Percentiles rank a stretch among this genome's conserved stretches.
These are phyloP conservation scores for Pleurotus cornucopiae DNA, from an alignment of 768 basidiomycete genomes.

Conservation along the genomic window DNA sequence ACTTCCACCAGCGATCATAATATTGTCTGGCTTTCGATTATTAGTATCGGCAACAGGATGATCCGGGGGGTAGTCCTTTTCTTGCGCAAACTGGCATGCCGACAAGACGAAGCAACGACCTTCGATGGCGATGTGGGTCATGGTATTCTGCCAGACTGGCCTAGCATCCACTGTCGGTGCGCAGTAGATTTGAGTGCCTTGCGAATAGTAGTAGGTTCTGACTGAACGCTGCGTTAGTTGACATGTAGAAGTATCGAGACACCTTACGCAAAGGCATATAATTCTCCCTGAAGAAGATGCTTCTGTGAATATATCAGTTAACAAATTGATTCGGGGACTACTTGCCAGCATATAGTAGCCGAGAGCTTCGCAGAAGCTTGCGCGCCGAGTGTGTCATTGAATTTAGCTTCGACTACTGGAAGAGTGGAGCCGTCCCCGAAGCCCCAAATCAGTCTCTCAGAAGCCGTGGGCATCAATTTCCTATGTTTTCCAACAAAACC, in stretches of 20 bases:
- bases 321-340: neutral
- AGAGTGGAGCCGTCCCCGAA: constrained; percentile 52
- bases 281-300: constrained; percentile 48
- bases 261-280: constrained; percentile 59
- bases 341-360: constrained; percentile 58
- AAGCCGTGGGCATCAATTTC: constrained; percentile 59
- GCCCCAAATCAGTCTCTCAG: constrained; percentile 62
- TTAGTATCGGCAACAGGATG: constrained; percentile 37
- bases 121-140: constrained; percentile 63
- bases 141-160: constrained; percentile 50
- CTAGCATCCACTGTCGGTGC: constrained; percentile 64
- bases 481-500: constrained; percentile 61
- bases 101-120: constrained; percentile 68
- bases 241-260: neutral
- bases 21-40: constrained; percentile 37
- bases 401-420: constrained; percentile 40
- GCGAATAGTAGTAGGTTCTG: constrained; percentile 54
- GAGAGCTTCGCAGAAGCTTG: constrained; percentile 41
- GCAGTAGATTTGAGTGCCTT: constrained; percentile 58
- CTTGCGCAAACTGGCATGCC: constrained; percentile 55
- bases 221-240: constrained; percentile 27
- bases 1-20: constrained; percentile 61
- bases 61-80: constrained; percentile 46
- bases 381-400: constrained; percentile 19
- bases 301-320: neutral